Evolutionary conservation across 192 early-diverging fungal genomes (phyloP).

Genomic region (Phycomyces blakesleeanus): DNA sequence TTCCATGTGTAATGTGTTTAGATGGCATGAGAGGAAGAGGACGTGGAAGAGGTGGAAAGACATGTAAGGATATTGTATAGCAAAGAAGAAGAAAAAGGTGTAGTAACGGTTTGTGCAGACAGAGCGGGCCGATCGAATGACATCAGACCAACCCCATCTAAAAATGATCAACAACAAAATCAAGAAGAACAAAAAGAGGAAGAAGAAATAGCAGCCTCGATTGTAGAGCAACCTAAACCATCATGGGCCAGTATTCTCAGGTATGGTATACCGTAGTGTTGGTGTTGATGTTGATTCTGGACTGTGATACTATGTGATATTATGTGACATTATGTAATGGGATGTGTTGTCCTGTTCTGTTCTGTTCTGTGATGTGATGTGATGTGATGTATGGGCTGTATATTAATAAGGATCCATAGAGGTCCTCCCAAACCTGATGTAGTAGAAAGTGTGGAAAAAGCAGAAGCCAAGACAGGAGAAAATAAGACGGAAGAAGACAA

Average conservation of each 20-base stretch:
- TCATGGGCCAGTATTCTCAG: conserved; percentile 34
- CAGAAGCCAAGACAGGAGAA: too few relatives aligned
- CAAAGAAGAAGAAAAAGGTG: too few relatives aligned
- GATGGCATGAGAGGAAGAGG: conserved; percentile 1
- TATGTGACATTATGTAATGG: too few relatives aligned
- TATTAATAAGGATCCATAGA: too few relatives aligned
- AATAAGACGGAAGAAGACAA: too few relatives aligned
- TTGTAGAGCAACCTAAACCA: conserved; percentile 19
- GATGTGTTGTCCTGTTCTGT: too few relatives aligned
- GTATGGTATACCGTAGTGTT: conserved; percentile 7
- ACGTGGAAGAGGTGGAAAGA: conserved; percentile 12
- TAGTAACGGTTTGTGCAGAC: background rate
- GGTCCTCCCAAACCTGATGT: conserved; percentile 4
- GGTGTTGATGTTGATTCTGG: background rate
- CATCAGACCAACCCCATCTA: conserved; percentile 6
- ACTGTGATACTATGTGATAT: too few relatives aligned
- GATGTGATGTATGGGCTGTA: too few relatives aligned
- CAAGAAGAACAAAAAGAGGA: too few relatives aligned
- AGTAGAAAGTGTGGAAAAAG: background rate
- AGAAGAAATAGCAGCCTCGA: background rate
- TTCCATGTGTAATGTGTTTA: background rate
- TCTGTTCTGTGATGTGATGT: too few relatives aligned
- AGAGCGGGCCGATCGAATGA: background rate
- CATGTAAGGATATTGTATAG: background rate
- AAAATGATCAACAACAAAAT: too few relatives aligned